Conservation (phyloP, 306 rosid species). For the Casuarina cunninghamiana region DNA sequence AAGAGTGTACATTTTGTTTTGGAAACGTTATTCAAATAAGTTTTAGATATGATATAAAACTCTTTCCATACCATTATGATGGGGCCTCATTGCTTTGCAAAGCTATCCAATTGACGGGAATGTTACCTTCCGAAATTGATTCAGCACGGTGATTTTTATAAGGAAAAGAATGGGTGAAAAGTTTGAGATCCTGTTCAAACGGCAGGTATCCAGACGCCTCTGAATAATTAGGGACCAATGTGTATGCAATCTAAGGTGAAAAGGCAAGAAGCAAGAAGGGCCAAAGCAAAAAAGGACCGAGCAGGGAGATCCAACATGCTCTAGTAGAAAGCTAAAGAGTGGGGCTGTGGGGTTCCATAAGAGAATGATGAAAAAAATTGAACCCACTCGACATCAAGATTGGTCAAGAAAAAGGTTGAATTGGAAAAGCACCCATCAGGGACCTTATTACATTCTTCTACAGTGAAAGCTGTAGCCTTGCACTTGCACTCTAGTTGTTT, state of each 20-base stretch:
- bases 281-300: slow-evolving; percentile 32
- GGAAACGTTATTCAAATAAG: too few species aligned
- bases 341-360: slow-evolving; percentile 43
- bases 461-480: slow-evolving; percentile 20
- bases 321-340: slow-evolving; percentile 22
- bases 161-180: not conserved
- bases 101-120: too few species aligned
- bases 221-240: not conserved
- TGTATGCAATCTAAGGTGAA: not conserved
- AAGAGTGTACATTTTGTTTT: too few species aligned
- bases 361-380: slow-evolving; percentile 62
- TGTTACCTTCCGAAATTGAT: not conserved
- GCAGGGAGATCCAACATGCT: slow-evolving; percentile 25
- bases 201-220: not conserved
- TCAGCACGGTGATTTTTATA: not conserved
- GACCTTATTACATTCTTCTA: slow-evolving; percentile 54
- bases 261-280: slow-evolving; percentile 21
- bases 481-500: slow-evolving; percentile 29
- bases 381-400: slow-evolving; percentile 43
- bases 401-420: slow-evolving; percentile 32
- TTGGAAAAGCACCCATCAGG: slow-evolving; percentile 33
- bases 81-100: too few species aligned
- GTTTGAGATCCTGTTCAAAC: not conserved
- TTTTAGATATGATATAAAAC: too few species aligned
- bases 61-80: too few species aligned